phyloP scores from a whole-genome alignment of 176 grass and related monocot genomes.

The Typha latifolia region DNA sequence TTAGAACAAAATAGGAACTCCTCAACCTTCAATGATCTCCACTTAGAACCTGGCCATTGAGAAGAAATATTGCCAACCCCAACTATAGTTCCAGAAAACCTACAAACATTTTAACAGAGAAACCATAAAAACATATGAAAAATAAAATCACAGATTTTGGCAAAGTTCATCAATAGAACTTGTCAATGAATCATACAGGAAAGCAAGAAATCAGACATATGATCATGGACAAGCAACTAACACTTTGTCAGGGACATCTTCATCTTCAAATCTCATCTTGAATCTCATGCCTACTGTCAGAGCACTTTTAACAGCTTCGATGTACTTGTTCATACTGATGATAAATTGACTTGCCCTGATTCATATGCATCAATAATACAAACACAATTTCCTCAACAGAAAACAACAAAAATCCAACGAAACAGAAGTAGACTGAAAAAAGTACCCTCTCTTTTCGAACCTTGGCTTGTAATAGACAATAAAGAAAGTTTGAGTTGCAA shows the following conservation, averaged over 20 bases:
- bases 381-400: background rate
- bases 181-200: too few relatives aligned
- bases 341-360: slow-evolving; percentile 68
- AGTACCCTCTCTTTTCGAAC: slow-evolving; percentile 15
- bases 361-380: slow-evolving; percentile 19
- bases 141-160: too few relatives aligned
- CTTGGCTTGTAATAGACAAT: slow-evolving; percentile 91
- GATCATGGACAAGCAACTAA: slow-evolving; percentile 8
- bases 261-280: slow-evolving; percentile 54
- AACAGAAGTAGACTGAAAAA: too few relatives aligned
- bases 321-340: slow-evolving; percentile 41
- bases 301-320: slow-evolving; percentile 31
- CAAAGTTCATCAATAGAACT: too few relatives aligned
- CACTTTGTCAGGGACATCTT: slow-evolving; percentile 44
- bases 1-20: background rate
- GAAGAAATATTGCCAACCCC: slow-evolving; percentile 48
- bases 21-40: slow-evolving; percentile 74
- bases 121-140: background rate
- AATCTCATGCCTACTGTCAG: slow-evolving; percentile 31
- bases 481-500: slow-evolving; percentile 61
- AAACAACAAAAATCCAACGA: background rate
- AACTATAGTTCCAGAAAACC: slow-evolving; percentile 75
- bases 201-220: too few relatives aligned
- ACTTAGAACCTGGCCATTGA: slow-evolving; percentile 61
- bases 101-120: slow-evolving; percentile 21